These are phyloP conservation scores for Plasmodium inui DNA, from an alignment of 169 alveolate species.

Conservation along the genomic window DNA sequence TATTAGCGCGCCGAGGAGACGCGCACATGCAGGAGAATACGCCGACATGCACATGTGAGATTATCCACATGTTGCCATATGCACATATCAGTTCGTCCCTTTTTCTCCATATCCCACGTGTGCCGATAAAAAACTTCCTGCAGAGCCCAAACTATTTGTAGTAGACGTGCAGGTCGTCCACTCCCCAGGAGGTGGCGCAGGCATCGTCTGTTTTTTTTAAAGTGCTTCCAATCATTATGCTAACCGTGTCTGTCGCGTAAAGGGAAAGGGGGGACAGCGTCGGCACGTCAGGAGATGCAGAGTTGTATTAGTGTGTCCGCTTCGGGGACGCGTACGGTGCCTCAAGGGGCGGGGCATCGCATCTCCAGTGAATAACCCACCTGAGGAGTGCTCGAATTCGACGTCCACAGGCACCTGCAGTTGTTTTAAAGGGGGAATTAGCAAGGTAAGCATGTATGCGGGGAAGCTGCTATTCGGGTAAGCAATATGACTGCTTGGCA, in stretches of 20 bases:
- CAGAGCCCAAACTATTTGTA: constrained; percentile 17
- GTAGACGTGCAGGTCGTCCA: constrained; percentile 84
- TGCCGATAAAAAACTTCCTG: neutral
- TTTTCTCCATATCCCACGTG: neutral
- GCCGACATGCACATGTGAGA: neutral
- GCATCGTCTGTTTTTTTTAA: constrained; percentile 78
- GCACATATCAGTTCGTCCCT: neutral
- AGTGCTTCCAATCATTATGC: constrained; percentile 76
- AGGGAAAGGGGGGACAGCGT: neutral
- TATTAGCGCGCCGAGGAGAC: neutral
- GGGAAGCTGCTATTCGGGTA: neutral
- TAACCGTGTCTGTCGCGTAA: constrained; percentile 41
- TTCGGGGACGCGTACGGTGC: neutral
- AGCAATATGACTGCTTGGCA: neutral
- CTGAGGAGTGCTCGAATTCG: constrained; percentile 53
- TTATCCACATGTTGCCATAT: neutral
- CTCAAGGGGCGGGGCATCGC: neutral
- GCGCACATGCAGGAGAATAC: neutral
- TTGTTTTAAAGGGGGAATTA: neutral
- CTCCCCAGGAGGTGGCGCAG: constrained; percentile 89
- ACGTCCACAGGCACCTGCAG: constrained; percentile 25
- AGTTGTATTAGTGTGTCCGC: neutral
- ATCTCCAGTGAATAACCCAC: neutral
- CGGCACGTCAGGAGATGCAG: neutral
- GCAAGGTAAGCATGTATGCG: neutral